phyloP scores from a whole-genome alignment of 2,329 filamentous ascomycete genomes.

The Domatiomyces globalis region DNA sequence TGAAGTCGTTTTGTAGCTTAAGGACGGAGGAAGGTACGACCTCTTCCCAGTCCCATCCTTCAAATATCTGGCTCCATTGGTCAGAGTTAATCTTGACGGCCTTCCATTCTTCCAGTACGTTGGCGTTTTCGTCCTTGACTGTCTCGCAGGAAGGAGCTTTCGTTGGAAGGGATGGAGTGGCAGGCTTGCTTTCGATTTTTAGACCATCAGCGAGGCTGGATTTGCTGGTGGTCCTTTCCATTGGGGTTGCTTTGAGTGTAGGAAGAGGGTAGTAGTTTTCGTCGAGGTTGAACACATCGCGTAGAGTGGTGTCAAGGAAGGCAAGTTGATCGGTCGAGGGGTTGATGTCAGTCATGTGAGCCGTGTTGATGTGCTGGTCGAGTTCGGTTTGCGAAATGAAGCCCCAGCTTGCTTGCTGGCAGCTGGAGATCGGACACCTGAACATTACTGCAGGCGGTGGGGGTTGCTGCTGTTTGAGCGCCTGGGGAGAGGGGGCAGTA shows the following conservation, averaged over 20 bases:
- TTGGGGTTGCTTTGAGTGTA: conserved; percentile 2
- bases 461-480: conserved; percentile 28
- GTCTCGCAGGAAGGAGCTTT: conserved; percentile 8
- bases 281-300: conserved; percentile 35
- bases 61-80: conserved; percentile 13
- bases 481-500: conserved; percentile 15
- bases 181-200: conserved; percentile 9
- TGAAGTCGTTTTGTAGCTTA: background rate
- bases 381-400: conserved; percentile 42
- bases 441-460: conserved; percentile 33
- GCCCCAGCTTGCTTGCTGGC: conserved; percentile 40
- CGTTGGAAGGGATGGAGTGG: conserved; percentile 11
- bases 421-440: conserved; percentile 39
- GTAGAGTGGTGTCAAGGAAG: conserved; percentile 42
- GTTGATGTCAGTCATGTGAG: conserved; percentile 36
- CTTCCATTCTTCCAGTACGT: conserved; percentile 4
- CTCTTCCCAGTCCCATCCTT: conserved; percentile 15
- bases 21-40: conserved; percentile 9
- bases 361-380: conserved; percentile 39
- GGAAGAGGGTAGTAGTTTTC: conserved; percentile 28
- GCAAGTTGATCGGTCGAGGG: conserved; percentile 40
- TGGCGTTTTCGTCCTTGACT: background rate
- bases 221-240: conserved; percentile 10
- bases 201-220: background rate
- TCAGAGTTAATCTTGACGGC: conserved; percentile 13